phyloP scores from a whole-genome alignment of 768 basidiomycete species.

The Agrocybe chaxingu region DNA sequence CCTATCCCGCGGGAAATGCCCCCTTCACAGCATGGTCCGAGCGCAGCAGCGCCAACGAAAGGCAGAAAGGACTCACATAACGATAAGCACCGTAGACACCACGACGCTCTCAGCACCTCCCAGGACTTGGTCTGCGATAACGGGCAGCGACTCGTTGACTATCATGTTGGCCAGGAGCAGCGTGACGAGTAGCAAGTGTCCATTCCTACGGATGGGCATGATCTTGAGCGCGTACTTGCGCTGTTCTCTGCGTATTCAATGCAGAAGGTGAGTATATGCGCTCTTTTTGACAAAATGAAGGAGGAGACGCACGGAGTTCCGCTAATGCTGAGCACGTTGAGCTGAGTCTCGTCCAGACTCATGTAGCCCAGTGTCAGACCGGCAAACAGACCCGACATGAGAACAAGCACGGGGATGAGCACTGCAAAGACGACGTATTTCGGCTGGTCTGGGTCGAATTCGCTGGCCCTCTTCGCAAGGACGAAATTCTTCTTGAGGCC shows the following conservation, averaged over 20 bases:
- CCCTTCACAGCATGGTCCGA: background rate
- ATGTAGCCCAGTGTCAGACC: constrained; percentile 91
- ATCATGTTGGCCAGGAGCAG: constrained; percentile 90
- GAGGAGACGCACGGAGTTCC: constrained; percentile 65
- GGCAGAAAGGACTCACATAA: constrained; percentile 61
- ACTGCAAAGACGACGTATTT: constrained; percentile 37
- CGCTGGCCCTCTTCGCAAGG: constrained; percentile 22
- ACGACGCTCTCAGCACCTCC: constrained; percentile 80
- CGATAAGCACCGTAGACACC: constrained; percentile 80
- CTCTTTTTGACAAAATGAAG: background rate
- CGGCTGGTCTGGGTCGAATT: constrained; percentile 27
- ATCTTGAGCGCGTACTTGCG: constrained; percentile 81
- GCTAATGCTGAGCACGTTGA: constrained; percentile 81
- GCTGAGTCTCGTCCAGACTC: constrained; percentile 90
- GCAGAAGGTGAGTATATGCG: too few species aligned
- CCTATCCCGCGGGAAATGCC: background rate
- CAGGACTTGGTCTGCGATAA: constrained; percentile 77
- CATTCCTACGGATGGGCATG: constrained; percentile 80
- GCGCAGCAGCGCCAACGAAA: background rate
- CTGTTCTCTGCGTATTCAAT: constrained; percentile 51
- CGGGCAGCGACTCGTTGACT: constrained; percentile 82
- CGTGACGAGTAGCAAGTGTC: constrained; percentile 79
- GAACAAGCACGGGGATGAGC: constrained; percentile 82
- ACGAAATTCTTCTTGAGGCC: background rate
- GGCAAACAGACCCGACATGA: constrained; percentile 85